phyloP scores from a whole-genome alignment of 345 rosid species.

The Excoecaria cochinchinensis region DNA sequence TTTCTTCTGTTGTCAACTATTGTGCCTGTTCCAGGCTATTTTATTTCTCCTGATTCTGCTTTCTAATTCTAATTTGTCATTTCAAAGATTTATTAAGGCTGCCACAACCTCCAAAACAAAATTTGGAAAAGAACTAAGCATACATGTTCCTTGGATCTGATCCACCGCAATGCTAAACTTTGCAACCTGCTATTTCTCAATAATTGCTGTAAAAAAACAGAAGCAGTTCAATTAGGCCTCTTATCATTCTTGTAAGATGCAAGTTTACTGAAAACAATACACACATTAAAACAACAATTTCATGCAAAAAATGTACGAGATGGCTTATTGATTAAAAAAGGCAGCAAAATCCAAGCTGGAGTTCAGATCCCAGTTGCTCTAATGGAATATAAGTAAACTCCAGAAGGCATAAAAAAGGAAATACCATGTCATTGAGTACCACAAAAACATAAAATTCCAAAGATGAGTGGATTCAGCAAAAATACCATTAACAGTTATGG shows the following conservation, averaged over 20 bases:
- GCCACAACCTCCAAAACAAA: slow-evolving; percentile 3
- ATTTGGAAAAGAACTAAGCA: slow-evolving; percentile 25
- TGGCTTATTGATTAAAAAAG: neutral
- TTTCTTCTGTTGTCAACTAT: neutral
- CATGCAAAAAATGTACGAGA: neutral
- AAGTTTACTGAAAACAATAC: neutral
- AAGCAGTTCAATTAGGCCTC: neutral
- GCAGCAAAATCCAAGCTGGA: neutral
- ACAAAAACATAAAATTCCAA: neutral
- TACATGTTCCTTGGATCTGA: slow-evolving; percentile 73
- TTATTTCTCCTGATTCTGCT: neutral
- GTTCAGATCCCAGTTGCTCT: neutral
- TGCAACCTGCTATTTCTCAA: slow-evolving; percentile 56
- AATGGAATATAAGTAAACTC: neutral
- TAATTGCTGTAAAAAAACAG: slow-evolving; percentile 51
- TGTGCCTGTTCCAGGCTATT: neutral
- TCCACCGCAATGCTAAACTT: slow-evolving; percentile 59
- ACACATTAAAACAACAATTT: neutral
- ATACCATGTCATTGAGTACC: neutral
- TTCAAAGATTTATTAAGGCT: neutral
- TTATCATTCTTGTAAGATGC: neutral
- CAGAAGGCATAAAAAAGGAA: neutral
- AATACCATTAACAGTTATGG: neutral
- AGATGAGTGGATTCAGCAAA: neutral
- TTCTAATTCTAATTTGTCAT: neutral